Percentiles rank a stretch among this genome's conserved stretches.
These are phyloP conservation scores for Penicillium egyptiacum DNA, from an alignment of 495 filamentous ascomycete genomes.

Conservation along the genomic window DNA sequence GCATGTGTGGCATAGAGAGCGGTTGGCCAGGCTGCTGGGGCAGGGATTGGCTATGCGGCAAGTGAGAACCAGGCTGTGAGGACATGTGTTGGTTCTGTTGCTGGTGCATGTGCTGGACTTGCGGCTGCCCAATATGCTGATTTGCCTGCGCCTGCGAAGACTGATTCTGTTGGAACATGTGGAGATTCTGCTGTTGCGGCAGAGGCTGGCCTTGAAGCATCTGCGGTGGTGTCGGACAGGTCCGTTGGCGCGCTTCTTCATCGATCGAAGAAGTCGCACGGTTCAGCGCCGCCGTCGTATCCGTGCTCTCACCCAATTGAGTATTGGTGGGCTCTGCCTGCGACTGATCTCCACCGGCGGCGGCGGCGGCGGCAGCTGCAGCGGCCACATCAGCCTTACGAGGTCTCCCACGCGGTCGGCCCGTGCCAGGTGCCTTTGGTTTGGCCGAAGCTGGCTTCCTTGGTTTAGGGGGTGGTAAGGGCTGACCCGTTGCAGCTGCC, in stretches of 20 bases:
- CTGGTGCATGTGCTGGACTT: slow-evolving; percentile 18
- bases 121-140: slow-evolving; percentile 14
- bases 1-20: slow-evolving; percentile 28
- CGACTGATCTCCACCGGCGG: slow-evolving; percentile 15
- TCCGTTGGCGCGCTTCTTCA: slow-evolving; percentile 37
- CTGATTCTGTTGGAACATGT: slow-evolving; percentile 15
- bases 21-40: slow-evolving; percentile 22
- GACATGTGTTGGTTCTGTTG: slow-evolving; percentile 22
- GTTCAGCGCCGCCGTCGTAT: slow-evolving; percentile 30
- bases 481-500: slow-evolving; percentile 27
- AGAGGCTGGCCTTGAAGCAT: slow-evolving; percentile 17
- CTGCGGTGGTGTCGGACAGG: slow-evolving; percentile 33
- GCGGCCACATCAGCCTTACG: slow-evolving; percentile 42
- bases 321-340: slow-evolving; percentile 7
- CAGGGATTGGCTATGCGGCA: slow-evolving; percentile 14
- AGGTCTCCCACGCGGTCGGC: slow-evolving; percentile 41
- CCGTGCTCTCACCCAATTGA: slow-evolving; percentile 15
- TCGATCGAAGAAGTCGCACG: slow-evolving; percentile 26
- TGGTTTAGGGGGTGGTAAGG: slow-evolving; percentile 24
- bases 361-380: slow-evolving; percentile 31
- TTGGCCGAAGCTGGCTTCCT: slow-evolving; percentile 21
- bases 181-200: slow-evolving; percentile 7
- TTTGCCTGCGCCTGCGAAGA: slow-evolving; percentile 13
- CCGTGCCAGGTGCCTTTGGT: slow-evolving; percentile 36
- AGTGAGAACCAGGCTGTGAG: slow-evolving; percentile 14